A percentile compares a stretch with the other conserved stretches of the same genome.
These are phyloP conservation scores for Pichia californica DNA, from an alignment of 805 yeast genomes.

Conservation along the genomic window DNA sequence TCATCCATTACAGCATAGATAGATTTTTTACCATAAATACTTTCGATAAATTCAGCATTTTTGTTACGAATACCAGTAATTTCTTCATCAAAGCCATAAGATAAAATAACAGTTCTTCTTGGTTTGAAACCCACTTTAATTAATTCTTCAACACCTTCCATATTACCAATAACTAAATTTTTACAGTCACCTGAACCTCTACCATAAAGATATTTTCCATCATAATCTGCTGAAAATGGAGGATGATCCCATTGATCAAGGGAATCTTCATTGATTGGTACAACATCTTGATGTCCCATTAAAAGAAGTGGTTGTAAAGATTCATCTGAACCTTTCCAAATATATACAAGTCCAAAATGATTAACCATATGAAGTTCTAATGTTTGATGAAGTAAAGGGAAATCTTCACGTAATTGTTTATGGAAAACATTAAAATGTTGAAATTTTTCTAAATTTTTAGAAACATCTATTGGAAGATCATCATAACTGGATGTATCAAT, in stretches of 20 bases:
- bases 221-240: constrained; percentile 34
- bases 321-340: constrained; percentile 37
- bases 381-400: constrained; percentile 33
- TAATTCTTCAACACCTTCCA: constrained; percentile 27
- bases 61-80: constrained; percentile 33
- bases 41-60: constrained; percentile 31
- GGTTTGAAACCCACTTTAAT: constrained; percentile 33
- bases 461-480: constrained; percentile 37
- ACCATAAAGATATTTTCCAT: constrained; percentile 34
- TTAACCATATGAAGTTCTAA: constrained; percentile 35
- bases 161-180: constrained; percentile 36
- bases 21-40: constrained; percentile 37
- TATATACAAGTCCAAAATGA: constrained; percentile 38
- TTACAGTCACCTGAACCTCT: constrained; percentile 40
- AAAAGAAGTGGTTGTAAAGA: constrained; percentile 38
- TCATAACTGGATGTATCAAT: constrained; percentile 64
- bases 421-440: constrained; percentile 31
- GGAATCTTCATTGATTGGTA: constrained; percentile 40
- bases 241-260: constrained; percentile 33
- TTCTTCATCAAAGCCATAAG: constrained; percentile 49
- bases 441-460: constrained; percentile 45
- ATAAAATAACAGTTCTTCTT: constrained; percentile 37
- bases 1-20: constrained; percentile 42
- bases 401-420: constrained; percentile 32
- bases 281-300: constrained; percentile 47